Evolutionary conservation across 2,329 filamentous ascomycete species (phyloP), one percentile per base, ranked within the genome.

Genomic region (Aspergillus quadrilineatus): DNA sequence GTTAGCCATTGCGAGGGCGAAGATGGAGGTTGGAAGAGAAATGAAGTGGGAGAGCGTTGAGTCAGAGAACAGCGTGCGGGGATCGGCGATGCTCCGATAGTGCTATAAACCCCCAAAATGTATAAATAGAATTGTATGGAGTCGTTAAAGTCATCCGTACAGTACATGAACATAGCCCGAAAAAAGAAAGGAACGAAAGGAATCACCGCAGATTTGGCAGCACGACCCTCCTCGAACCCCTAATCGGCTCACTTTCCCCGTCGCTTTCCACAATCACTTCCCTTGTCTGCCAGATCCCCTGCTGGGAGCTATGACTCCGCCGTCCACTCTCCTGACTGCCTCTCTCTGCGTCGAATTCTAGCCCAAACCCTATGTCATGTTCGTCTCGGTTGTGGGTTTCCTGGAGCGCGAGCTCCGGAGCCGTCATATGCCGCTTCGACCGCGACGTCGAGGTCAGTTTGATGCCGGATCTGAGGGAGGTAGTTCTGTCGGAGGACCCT

Each of bases 271-370:
- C 51, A 46, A 53, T 41, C 9, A 63, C 50, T 28, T 54, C 50
- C 34, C 29, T 51, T 29, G 50, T 60, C 34, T 44, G 45, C 54
- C 58, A 61, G 10, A 63, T 61, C n/a, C 34, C 54, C 36, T 43
- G 29, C 10, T 46, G 51, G 6, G 34, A 50, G 8, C 29, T 39
- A 32, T 42, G 49, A 39, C 60, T 59, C 4, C 39, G 2, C 22
- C 26, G 3, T 26, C 26, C 26, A 26, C 26, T 26, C 26, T 26
- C 4, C 26, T 32, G 43, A n/a, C 15, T 7, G n/a, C 45, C 32
- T 10, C n/a, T 34, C 48, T 42, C 28, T 1, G 10, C 26, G 29
- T 50, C 48, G 4, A 30, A 32, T 12, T 14, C 30, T 5, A 15
- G n/a, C 22, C 53, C 61, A 22, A 46, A 26, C 1, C 26, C 26